Evolutionary conservation across 345 rosid genomes (phyloP), one percentile per base, ranked within the genome.

Genomic region (Syzygium oleosum): DNA sequence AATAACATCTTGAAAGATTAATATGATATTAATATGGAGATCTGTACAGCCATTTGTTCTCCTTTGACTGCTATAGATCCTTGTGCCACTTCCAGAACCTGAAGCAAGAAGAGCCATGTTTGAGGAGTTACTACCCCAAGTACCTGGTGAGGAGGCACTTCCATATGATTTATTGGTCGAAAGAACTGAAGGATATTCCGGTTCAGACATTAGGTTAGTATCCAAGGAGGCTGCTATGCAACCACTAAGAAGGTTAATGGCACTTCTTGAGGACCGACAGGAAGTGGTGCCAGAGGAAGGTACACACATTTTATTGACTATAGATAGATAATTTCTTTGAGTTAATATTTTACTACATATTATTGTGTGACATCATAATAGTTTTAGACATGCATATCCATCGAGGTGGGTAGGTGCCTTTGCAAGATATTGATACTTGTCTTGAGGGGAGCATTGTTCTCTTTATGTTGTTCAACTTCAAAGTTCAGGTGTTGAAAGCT

Each of bases 141-240:
- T 87, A 25, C 88, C 92, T 0, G 96, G 90, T 4, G 94, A 95
- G 65, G 94, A 92, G 84, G 89, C 89, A 87, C 95, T 96, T 84
- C 99, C 99, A 58, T 95, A 92, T 84, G 97, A 96, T 89, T 61
- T 93, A 51, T 88, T 98, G 87, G 97, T 95, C 43, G 97, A 96
- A 89, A 96, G 89, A 87, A 93, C 97, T 5, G 96, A 93, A 88
- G 98, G 99, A 59, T 98, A 88, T 89, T 98, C 99, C 4, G 99
- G 98, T 91, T 98, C 99, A 4, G 99, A 98, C 93, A 94, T 96
- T 87, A 90, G 99, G 68, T 91, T 98, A 87, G 91, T 98, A 85
- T 96, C 98, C 88, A 98, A 98, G 92, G 99, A 98, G 93, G 94
- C 97, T 52, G 98, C 99, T 2, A 98, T 98, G 99, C 99, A 96